A percentile compares a stretch with the other conserved stretches of the same genome.
phyloP scores from a whole-genome alignment of 108 stramenopile genomes.

The Cyclotella atomus region DNA sequence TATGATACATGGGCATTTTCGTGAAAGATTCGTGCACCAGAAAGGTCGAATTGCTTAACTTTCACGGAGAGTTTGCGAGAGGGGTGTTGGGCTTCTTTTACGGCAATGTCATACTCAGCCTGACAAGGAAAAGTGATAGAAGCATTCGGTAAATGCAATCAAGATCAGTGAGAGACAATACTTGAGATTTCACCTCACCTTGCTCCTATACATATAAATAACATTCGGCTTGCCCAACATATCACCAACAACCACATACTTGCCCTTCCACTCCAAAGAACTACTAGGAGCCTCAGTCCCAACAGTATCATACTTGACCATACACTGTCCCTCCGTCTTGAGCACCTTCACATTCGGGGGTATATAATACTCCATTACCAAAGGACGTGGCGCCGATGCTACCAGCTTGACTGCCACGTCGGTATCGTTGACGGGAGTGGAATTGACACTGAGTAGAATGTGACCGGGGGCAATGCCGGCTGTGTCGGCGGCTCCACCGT shows the following conservation, averaged over 20 bases:
- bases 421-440: slow-evolving; percentile 8
- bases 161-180: background rate
- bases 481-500: slow-evolving; percentile 30
- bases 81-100: slow-evolving; percentile 33
- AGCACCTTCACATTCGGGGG: slow-evolving; percentile 26
- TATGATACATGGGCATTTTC: slow-evolving; percentile 27
- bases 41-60: slow-evolving; percentile 51
- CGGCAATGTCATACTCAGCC: slow-evolving; percentile 47
- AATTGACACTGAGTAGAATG: slow-evolving; percentile 33
- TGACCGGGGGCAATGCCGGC: slow-evolving; percentile 37
- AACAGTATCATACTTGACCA: slow-evolving; percentile 46
- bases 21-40: slow-evolving; percentile 26
- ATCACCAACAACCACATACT: slow-evolving; percentile 51
- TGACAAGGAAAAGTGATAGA: background rate
- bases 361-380: slow-evolving; percentile 31
- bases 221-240: slow-evolving; percentile 34
- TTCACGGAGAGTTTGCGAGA: slow-evolving; percentile 34
- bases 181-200: slow-evolving; percentile 13
- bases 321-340: slow-evolving; percentile 21
- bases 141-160: no score
- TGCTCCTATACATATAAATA: slow-evolving; percentile 47
- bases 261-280: slow-evolving; percentile 44
- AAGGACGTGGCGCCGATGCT: slow-evolving; percentile 24
- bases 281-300: slow-evolving; percentile 22
- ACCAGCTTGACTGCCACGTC: slow-evolving; percentile 21